These are phyloP conservation scores for Symbiodinium natans DNA, from an alignment of 73 alveolate genomes.

Conservation along the genomic window DNA sequence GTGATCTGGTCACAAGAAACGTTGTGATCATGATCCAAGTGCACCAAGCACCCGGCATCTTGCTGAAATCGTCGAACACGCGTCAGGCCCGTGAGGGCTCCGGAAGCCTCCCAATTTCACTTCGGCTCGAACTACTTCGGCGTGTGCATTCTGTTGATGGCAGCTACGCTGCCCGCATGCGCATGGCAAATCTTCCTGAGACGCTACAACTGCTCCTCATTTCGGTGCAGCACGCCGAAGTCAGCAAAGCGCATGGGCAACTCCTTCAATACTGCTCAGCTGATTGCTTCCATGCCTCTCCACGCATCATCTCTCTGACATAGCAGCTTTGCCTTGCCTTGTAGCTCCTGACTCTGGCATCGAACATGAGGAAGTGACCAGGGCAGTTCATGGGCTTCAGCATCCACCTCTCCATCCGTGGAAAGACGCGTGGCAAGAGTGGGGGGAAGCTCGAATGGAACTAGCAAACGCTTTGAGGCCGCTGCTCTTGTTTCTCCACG, in stretches of 20 bases:
- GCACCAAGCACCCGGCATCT: constrained; percentile 95
- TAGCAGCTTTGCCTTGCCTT: too few species aligned
- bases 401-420: constrained; percentile 97
- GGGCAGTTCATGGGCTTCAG: constrained; percentile 99
- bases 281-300: too few species aligned
- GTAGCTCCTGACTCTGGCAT: constrained; percentile 97
- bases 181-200: neutral
- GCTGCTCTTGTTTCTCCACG: constrained; percentile 97
- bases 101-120: constrained; percentile 95
- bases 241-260: constrained; percentile 99
- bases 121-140: neutral
- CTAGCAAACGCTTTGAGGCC: neutral
- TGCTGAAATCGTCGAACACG: constrained; percentile 99
- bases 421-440: neutral
- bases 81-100: constrained; percentile 99
- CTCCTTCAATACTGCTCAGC: constrained; percentile 98
- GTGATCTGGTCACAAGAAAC: too few species aligned
- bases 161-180: neutral
- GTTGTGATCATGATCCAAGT: too few species aligned
- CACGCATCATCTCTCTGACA: too few species aligned
- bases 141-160: neutral
- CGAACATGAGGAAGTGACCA: constrained; percentile 97
- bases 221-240: constrained; percentile 99
- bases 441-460: neutral
- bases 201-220: constrained; percentile 58